Percentiles rank a stretch among this genome's conserved stretches.
These are phyloP conservation scores for Apophysomyces ossiformis DNA, from an alignment of 371 early-diverging fungal genomes.

Conservation along the genomic window DNA sequence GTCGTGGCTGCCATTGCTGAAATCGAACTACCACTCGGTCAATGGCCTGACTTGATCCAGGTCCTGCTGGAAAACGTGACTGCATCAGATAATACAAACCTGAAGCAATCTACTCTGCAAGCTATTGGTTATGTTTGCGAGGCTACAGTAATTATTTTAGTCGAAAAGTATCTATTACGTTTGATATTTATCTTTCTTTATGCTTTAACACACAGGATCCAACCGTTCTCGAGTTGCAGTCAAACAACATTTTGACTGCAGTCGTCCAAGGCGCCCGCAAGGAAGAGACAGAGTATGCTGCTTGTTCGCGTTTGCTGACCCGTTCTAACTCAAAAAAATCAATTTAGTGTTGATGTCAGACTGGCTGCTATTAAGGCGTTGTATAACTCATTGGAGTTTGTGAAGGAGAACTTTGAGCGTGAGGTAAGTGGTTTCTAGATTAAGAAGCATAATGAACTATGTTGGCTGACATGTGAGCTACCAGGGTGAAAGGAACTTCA, in stretches of 20 bases:
- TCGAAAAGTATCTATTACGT: background rate
- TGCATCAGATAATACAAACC: constrained; percentile 57
- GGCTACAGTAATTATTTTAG: constrained; percentile 65
- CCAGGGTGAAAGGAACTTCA: constrained; percentile 90
- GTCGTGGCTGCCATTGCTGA: constrained; percentile 89
- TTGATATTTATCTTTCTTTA: background rate
- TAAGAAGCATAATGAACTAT: constrained; percentile 8
- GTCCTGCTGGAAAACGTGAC: constrained; percentile 76
- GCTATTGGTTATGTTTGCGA: constrained; percentile 94
- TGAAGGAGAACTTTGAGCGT: constrained; percentile 88
- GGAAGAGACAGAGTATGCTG: constrained; percentile 75
- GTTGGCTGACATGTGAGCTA: background rate
- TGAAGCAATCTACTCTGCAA: constrained; percentile 80
- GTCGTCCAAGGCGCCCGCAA: constrained; percentile 92
- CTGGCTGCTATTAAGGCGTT: constrained; percentile 89
- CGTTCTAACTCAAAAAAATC: background rate
- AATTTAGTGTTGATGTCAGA: constrained; percentile 77
- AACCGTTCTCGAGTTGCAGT: constrained; percentile 72
- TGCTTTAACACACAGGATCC: constrained; percentile 63
- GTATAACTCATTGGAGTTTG: constrained; percentile 92
- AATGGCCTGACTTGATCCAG: constrained; percentile 88
- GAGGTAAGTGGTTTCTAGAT: constrained; percentile 47
- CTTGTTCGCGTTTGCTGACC: background rate
- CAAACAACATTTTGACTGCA: constrained; percentile 90
- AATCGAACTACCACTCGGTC: constrained; percentile 83